Evolutionary conservation across 768 basidiomycete genomes (phyloP), one percentile per base, ranked within the genome.

Genomic region (Boletus reticuloceps): DNA sequence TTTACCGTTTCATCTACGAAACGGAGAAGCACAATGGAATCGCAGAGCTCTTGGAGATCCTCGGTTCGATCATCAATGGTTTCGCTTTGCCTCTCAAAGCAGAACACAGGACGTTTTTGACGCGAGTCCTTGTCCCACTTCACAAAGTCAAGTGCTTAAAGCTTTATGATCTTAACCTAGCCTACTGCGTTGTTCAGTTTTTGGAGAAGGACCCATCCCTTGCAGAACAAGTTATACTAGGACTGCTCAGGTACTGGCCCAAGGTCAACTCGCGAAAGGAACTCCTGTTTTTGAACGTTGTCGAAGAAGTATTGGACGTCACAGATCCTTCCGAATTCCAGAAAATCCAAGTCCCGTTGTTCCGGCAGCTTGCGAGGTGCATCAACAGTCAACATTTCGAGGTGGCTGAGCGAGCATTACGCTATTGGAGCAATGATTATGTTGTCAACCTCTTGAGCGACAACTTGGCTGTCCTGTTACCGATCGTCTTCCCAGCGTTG

Each of bases 361-460:
- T 99, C 81, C 86, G 86, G 50, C 97, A 98, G 71, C 82, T 99
- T 29, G 88, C 95, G 34, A 83, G 93, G 57, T 99, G 97, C 75
- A 94, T 99, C 82, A 97, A 96, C 70, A 94, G 91, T 67, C 97
- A 98, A 71, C 97, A 99, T 74, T 99, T 99, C 83, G 97, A 99
- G 75, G 96, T 99, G 32, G 96, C 97, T 6, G 97, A 99, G 73
- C 84, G 97, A 40, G 96, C 96, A 4, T 74, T 99, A 56, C 81
- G 97, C 63, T 98, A 97, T 72, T 99, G 97, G 97, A 98, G 98
- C 76, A 98, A 98, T 75, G 97, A 98, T 75, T 99, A 98, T 74
- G 95, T 98, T 61, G 92, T 99, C 64, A 99, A 97, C 72, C 83
- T 99, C 50, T 98, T 99, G 93, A 92, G 93, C 71, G 94, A 98